Base-by-base conservation (phyloP, 2,329 filamentous ascomycete species). In the Chaetomium sp. region DNA sequence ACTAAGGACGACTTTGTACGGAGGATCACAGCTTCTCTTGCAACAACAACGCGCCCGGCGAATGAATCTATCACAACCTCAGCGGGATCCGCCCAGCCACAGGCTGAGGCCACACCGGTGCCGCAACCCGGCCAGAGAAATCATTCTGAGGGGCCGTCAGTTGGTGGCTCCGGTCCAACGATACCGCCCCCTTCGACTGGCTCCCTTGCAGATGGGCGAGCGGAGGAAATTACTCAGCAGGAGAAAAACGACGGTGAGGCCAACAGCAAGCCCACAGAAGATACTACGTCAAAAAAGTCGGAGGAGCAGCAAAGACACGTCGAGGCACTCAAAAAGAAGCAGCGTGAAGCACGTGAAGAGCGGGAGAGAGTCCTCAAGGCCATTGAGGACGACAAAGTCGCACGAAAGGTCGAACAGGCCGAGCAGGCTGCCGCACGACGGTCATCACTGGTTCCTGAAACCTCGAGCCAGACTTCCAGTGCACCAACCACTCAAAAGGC, bases 321-420 rank as follows among this genome's bases (percentile, higher is more conserved):
- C 4, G 74, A 79, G 46, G 69, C 79, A 51, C 73, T 86, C 54
- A 84, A 80, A 64, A 85, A 83, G 67, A 79, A 81, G 53, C 83
- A 86, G 62, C 76, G 81, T 54, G 80, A 89, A 59, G 81, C 84
- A 2, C 77, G 80, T 46, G 80, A 86, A 45, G 88, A 94, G 66
- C 78, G 86, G 40, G 79, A 83, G 54, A 79, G 88, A 1, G 86
- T 95, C 52, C 76, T 91, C 45, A 82, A 83, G 61, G 82, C 84
- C 41, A 91, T 95, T 59, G 86, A 90, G 65, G 82, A 86, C 57
- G 89, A 95, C 71, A 88, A 87, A 67, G 78, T 78, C 9, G 86
- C 85, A 58, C 80, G 89, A 11, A 82, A 79, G 58, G 74, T 80
- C 52, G 75, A 76, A 42, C 78, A 80, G 7, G 77, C 78, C 27